These are phyloP conservation scores for Phanerodontia chrysosporium DNA, from an alignment of 768 basidiomycete genomes.

Conservation along the genomic window DNA sequence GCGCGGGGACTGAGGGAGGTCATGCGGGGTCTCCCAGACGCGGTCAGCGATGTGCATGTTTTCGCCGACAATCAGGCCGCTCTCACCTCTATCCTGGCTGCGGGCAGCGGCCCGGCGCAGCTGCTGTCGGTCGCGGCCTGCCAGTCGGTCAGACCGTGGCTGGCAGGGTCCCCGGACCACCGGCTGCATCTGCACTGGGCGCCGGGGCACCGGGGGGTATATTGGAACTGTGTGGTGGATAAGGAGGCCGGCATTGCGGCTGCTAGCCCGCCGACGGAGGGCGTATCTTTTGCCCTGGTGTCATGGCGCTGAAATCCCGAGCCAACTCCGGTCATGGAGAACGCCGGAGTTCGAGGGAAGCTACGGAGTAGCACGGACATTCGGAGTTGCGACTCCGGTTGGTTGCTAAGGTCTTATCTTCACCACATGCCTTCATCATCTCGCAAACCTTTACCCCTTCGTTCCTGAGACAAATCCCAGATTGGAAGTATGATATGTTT, in stretches of 20 bases:
- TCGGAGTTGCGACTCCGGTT: too few species aligned
- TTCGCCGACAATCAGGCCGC: conserved; percentile 6
- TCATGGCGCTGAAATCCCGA: too few species aligned
- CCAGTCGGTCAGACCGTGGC: conserved; percentile 1
- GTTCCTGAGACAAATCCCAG: too few species aligned
- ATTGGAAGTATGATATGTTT: too few species aligned
- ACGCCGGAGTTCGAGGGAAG: too few species aligned
- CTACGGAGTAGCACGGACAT: too few species aligned
- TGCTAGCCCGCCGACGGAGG: not conserved
- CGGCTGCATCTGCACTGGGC: not conserved
- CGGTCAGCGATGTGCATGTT: not conserved
- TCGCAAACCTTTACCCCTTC: too few species aligned
- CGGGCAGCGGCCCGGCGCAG: conserved; percentile 5
- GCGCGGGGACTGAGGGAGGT: conserved; percentile 1
- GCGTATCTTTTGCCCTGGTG: not conserved
- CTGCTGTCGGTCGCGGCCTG: conserved; percentile 4
- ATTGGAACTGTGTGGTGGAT: not conserved
- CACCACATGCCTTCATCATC: too few species aligned
- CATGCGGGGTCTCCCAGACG: not conserved
- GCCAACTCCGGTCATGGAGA: too few species aligned
- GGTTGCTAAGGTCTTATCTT: too few species aligned
- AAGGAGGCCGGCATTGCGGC: not conserved
- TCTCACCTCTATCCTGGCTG: conserved; percentile 4
- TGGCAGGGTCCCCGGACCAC: not conserved
- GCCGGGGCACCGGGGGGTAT: not conserved